Conservation (phyloP, 257 asterid species). For the Capsicum pubescens region DNA sequence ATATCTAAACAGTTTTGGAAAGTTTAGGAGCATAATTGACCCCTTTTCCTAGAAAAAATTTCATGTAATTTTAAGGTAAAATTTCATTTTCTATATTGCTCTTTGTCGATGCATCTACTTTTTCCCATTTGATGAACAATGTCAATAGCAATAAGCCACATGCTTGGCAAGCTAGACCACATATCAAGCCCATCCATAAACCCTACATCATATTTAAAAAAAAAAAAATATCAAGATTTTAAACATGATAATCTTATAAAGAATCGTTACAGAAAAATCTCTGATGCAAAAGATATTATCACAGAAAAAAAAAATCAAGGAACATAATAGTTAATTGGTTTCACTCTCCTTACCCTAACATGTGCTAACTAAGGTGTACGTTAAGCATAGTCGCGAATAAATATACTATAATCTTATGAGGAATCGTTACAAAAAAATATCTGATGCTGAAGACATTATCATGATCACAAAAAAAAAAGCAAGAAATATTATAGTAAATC, state of each 20-base stretch:
- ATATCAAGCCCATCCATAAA: constrained; percentile 72
- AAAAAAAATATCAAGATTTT: neutral
- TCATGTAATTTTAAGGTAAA: neutral
- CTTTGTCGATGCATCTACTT: constrained; percentile 41
- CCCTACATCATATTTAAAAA: constrained; percentile 47
- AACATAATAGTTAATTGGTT: neutral
- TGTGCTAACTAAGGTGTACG: neutral
- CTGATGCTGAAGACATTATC: too few species aligned
- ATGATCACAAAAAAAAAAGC: too few species aligned
- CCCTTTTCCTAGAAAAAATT: too few species aligned
- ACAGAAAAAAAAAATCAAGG: neutral
- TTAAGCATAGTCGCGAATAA: neutral
- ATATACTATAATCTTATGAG: too few species aligned
- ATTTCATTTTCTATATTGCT: neutral
- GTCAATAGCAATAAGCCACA: constrained; percentile 61
- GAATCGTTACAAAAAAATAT: too few species aligned
- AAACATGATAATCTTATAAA: neutral
- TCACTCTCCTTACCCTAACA: neutral
- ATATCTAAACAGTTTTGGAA: too few species aligned
- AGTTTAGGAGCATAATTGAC: too few species aligned
- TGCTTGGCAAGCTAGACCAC: constrained; percentile 64
- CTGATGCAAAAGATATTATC: neutral
- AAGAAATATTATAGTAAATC: too few species aligned
- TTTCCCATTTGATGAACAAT: constrained; percentile 60
- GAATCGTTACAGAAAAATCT: neutral